Evolutionary conservation across 345 rosid species (phyloP).

Genomic region (Rhizophora mangle): DNA sequence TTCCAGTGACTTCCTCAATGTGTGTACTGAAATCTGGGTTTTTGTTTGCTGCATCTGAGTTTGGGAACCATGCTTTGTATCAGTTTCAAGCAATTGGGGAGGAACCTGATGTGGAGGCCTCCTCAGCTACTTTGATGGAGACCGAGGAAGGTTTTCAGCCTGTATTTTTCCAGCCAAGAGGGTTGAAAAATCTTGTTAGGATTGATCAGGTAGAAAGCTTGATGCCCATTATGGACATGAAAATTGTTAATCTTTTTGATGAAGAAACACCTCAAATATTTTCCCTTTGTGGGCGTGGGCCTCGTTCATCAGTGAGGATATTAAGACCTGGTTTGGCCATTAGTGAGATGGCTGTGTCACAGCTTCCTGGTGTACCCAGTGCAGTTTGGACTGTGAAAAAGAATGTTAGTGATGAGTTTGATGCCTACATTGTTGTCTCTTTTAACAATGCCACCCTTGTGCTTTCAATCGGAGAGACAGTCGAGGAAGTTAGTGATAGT

Average conservation of each 20-base stretch:
- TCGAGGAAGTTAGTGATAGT: constrained; percentile 95
- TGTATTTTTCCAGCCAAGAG: constrained; percentile 88
- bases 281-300: constrained; percentile 92
- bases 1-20: constrained; percentile 79
- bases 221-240: constrained; percentile 99
- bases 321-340: constrained; percentile 92
- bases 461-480: constrained; percentile 97
- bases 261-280: constrained; percentile 97
- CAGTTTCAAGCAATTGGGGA: constrained; percentile 93
- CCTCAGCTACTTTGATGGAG: constrained; percentile 85
- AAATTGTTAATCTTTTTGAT: constrained; percentile 81
- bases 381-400: constrained; percentile 99
- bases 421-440: constrained; percentile 96
- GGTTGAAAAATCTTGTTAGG: constrained; percentile 85
- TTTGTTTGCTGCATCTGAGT: constrained; percentile 88
- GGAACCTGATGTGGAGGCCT: constrained; percentile 88
- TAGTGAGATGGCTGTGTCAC: constrained; percentile 97
- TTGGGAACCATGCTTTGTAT: constrained; percentile 92
- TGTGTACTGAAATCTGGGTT: constrained; percentile 91
- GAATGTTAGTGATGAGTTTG: constrained; percentile 83
- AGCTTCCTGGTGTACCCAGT: constrained; percentile 99
- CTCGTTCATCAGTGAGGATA: constrained; percentile 90
- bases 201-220: constrained; percentile 94
- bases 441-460: constrained; percentile 94
- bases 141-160: constrained; percentile 98